Base-by-base conservation (phyloP, 1,284 basidiomycete genomes). In the Tilletia setariae region DNA sequence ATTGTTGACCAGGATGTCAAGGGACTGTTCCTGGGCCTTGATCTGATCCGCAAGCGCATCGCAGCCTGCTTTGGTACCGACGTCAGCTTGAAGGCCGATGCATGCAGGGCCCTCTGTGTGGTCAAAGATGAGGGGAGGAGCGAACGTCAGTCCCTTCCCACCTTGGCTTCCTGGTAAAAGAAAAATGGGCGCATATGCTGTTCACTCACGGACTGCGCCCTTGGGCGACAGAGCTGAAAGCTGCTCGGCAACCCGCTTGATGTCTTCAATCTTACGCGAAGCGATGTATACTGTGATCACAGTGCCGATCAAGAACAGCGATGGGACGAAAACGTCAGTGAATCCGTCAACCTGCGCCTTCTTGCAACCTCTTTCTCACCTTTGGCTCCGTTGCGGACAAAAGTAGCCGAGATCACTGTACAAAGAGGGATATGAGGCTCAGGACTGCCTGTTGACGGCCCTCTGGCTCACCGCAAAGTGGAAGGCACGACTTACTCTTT, bases 331-430 rank as follows among this genome's bases (percentile, higher is more conserved):
- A n/a, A n/a, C n/a, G n/a, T n/a, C n/a, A n/a, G n/a, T 40, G 4
- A 11, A 11, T 11, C 11, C 11, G 35, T 40, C 13, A 43, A 13
- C 19, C 61, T 40, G n/a, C 46, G 46, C 16, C 30, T 35, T 21
- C 16, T 43, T 19, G 4, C 19, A 4, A 16, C 61, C n/a, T 43
- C 7, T 28, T 59, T 16, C 53, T 59, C 68, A 65, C 68, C 66
- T 51, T 79, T 77, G 44, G 89, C 90, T 8, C 91, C 91, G 75
- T 92, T 93, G 83, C 89, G 88, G 1, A 90, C 90, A 74, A 91
- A 88, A 0, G 89, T 89, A 0, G 88, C 85, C 7, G 92, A 89
- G 74, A 94, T 92, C 88, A 92, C 90, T 74, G 69, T 16, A 46
- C 11, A n/a, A 32, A 23, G 3, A 62, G 64, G 15, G 7, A 35